Evolutionary conservation across 192 early-diverging fungal genomes (phyloP).

Genomic region (Hyaloraphidium curvatum): DNA sequence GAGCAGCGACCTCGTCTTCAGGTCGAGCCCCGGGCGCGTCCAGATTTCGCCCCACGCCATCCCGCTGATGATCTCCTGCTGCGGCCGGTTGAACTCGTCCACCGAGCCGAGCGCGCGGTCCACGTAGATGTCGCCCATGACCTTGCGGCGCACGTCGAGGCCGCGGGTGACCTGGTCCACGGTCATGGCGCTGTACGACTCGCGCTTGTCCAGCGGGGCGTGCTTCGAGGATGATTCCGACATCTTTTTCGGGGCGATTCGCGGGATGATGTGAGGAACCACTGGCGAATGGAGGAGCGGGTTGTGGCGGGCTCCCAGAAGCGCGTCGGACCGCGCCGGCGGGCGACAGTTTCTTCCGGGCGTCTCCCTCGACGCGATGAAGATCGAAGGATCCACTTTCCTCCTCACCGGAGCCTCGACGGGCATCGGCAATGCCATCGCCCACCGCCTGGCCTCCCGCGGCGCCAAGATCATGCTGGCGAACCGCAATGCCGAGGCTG

Average conservation of each 20-base stretch:
- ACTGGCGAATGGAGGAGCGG: no score
- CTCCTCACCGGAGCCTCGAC: not conserved
- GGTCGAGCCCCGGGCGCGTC: not conserved
- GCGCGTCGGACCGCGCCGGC: no score
- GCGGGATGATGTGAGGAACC: no score
- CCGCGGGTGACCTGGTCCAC: not conserved
- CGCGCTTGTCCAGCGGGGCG: no score
- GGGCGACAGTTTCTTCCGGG: no score
- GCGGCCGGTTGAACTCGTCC: not conserved
- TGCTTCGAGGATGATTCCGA: not conserved
- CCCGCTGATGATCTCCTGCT: not conserved
- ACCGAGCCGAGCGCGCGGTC: not conserved
- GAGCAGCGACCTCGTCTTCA: not conserved
- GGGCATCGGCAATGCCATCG: not conserved
- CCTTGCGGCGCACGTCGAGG: not conserved
- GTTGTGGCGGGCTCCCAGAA: no score
- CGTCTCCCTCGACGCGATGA: not conserved
- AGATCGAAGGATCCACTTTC: not conserved
- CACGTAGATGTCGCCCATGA: not conserved
- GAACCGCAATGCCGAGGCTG: not conserved
- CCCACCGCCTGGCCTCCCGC: not conserved
- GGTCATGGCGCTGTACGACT: not conserved
- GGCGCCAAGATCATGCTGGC: not conserved
- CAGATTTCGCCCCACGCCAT: not conserved
- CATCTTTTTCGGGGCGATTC: not conserved